Evolutionary conservation across 495 filamentous ascomycete genomes (phyloP).

Genomic region (Penicillium subrubescens): DNA sequence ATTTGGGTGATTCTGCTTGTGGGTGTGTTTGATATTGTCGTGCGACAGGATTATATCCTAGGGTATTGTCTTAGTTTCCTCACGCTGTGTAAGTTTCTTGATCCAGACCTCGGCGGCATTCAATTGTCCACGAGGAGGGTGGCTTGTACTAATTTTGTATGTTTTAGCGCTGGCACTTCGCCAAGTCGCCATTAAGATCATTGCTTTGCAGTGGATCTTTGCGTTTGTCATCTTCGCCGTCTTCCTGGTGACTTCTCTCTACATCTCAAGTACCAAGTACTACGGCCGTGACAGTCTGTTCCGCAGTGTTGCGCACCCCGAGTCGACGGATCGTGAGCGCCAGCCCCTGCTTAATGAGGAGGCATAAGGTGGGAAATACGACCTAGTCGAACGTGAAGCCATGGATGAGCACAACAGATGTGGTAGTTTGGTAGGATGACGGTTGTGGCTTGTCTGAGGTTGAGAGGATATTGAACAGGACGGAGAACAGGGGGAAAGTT

Average conservation of each 20-base stretch:
- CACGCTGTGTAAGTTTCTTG: slow-evolving; percentile 55
- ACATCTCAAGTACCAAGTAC: slow-evolving; percentile 65
- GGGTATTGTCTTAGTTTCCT: slow-evolving; percentile 77
- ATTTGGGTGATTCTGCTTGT: slow-evolving; percentile 80
- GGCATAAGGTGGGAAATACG: slow-evolving; percentile 1
- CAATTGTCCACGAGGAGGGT: no score
- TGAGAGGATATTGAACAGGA: not conserved
- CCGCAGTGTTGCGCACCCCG: slow-evolving; percentile 38
- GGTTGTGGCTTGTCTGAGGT: not conserved
- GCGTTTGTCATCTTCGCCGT: slow-evolving; percentile 80
- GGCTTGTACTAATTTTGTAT: not conserved
- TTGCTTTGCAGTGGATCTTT: slow-evolving; percentile 89
- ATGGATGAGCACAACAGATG: no score
- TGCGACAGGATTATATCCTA: slow-evolving; percentile 79
- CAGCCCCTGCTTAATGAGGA: slow-evolving; percentile 45
- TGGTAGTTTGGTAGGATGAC: not conserved
- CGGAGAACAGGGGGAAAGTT: not conserved
- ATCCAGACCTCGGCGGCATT: no score
- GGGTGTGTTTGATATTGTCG: slow-evolving; percentile 69
- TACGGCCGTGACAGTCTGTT: slow-evolving; percentile 54
- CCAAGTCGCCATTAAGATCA: slow-evolving; percentile 68
- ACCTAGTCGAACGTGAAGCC: no score
- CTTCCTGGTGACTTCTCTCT: slow-evolving; percentile 64
- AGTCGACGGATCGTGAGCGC: slow-evolving; percentile 42
- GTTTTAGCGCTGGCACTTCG: slow-evolving; percentile 66